phyloP scores from a whole-genome alignment of 306 rosid genomes.

The Vigna nakashimae region DNA sequence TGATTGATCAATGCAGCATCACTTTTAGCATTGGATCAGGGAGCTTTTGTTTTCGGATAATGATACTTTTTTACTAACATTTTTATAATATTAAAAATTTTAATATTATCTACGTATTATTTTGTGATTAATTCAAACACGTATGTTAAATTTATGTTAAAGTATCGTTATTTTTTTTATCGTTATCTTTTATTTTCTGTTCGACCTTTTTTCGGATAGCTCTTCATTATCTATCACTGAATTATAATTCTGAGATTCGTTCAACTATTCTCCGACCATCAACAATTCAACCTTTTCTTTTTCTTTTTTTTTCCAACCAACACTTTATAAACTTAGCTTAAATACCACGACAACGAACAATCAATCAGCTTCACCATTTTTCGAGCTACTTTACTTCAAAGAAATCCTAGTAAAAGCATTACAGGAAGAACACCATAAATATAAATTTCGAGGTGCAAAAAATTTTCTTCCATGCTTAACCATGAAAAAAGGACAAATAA shows the following conservation, averaged over 20 bases:
- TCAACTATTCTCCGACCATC: conserved; percentile 1
- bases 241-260: neutral
- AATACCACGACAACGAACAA: neutral
- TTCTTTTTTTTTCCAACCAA: neutral
- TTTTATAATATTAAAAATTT: too few species aligned
- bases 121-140: too few species aligned
- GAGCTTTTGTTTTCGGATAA: neutral
- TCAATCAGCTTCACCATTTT: too few species aligned
- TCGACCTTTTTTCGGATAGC: neutral
- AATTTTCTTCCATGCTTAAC: too few species aligned
- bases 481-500: too few species aligned
- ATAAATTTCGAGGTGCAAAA: too few species aligned
- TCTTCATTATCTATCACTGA: neutral
- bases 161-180: too few species aligned
- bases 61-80: too few species aligned
- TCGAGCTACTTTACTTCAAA: too few species aligned
- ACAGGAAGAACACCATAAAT: too few species aligned
- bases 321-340: neutral
- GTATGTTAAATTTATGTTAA: accelerated
- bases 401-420: neutral
- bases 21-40: neutral
- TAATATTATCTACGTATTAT: too few species aligned
- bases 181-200: neutral
- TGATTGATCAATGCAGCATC: neutral
- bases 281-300: neutral